A percentile compares a stretch with the other conserved stretches of the same genome.
Conservation (phyloP, 208 protist genomes). For the Leishmania lainsoni region DNA sequence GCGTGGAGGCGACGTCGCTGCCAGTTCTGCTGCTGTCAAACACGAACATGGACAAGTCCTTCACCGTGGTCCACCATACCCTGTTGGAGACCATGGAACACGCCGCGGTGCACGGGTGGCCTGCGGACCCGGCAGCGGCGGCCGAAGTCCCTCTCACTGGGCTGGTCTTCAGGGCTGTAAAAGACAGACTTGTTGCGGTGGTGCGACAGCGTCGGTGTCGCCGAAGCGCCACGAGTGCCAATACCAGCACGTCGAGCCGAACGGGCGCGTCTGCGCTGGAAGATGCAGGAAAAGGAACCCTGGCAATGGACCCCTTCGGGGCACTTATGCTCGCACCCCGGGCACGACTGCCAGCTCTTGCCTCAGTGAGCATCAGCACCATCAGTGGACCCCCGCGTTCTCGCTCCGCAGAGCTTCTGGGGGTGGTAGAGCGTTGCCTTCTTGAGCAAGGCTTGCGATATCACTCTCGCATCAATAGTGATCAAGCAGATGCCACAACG, state of each 20-base stretch:
- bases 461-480: conserved; percentile 5
- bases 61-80: conserved; percentile 67
- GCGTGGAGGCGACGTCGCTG: conserved; percentile 28
- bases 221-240: not conserved
- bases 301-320: not conserved
- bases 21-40: conserved; percentile 83
- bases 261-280: not conserved
- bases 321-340: not conserved
- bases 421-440: conserved; percentile 10
- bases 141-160: conserved; percentile 22
- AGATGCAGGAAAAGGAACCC: not conserved
- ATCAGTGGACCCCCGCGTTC: conserved; percentile 3
- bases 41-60: conserved; percentile 89
- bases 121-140: conserved; percentile 8
- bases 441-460: not conserved
- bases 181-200: conserved; percentile 17
- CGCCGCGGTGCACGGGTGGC: conserved; percentile 34
- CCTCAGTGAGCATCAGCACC: not conserved
- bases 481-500: not conserved
- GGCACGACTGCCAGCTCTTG: not conserved
- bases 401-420: conserved; percentile 28
- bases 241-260: not conserved
- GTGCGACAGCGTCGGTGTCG: conserved; percentile 26
- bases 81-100: conserved; percentile 71
- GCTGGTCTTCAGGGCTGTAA: conserved; percentile 16